Base-by-base conservation (phyloP, 2,329 filamentous ascomycete genomes). In the Plenodomus tracheiphilus region DNA sequence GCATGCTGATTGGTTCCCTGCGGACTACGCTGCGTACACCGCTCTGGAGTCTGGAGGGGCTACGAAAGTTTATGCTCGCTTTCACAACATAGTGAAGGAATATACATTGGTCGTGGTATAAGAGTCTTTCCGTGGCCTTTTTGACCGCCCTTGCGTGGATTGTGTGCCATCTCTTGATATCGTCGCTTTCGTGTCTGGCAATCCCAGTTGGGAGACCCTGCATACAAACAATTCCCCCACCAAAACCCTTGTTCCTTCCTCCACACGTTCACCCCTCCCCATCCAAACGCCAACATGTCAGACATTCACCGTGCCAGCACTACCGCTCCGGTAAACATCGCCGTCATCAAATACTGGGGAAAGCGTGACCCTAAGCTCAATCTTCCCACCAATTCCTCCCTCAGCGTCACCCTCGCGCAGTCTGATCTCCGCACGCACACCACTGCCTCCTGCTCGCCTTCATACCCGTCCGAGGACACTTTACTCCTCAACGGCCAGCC, bases 311-410 rank as follows among this genome's bases (percentile, higher is more conserved):
- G 91, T 66, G 90, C 94, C 62, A 97, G 89, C 79, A 97, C 94
- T 51, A 97, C 92, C 57, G 94, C 94, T 35, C 94, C 93, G 13
- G 93, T 97, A 70, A 97, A 97, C 80, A 97, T 97, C 71, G 93
- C 93, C 59, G 92, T 97, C 49, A 94, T 97, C 78, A 97, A 97
- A 72, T 88, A 99, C 83, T 99, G 95, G 94, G 94, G 95, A 64
- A 99, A 99, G 79, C 89, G 94, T 55, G 92, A 97, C 75, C 77
- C 89, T 43, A 90, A 89, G 72, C 85, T 97, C 65, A 99, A 99
- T 76, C 88, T 97, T 47, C 94, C 94, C 30, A 97, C 94, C 71
- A 99, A 99, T 80, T 96, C 91, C 58, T 99, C 94, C 59, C 86
- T 99, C 69, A 96, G 91, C 56, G 93, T 99, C 49, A 99, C 94